Conservation (phyloP, 2,329 filamentous ascomycete species). For the Clarireedia monteithiana region DNA sequence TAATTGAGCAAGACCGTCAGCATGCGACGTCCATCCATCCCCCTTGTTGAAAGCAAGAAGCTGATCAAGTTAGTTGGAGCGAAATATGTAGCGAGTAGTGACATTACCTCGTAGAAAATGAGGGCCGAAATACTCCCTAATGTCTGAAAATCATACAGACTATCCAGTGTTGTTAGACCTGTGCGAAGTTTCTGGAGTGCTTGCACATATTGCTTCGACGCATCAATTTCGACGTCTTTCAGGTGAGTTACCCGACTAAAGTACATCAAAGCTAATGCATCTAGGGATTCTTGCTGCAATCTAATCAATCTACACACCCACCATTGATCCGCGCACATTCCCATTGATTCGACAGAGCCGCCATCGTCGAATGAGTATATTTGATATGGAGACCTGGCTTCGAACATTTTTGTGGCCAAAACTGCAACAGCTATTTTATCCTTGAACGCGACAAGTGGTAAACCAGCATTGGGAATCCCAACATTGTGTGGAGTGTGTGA, state of each 20-base stretch:
- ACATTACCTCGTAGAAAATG: constrained; percentile 10
- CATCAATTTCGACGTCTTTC: neutral
- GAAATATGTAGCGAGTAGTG: neutral
- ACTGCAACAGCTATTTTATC: constrained; percentile 9
- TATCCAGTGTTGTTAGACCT: neutral
- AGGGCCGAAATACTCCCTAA: constrained; percentile 10
- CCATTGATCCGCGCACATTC: constrained; percentile 1
- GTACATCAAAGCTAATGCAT: constrained; percentile 9
- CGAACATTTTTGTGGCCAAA: constrained; percentile 4
- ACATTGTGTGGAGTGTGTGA: neutral
- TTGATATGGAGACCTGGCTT: neutral
- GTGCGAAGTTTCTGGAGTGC: constrained; percentile 2
- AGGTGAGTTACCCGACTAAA: constrained; percentile 6
- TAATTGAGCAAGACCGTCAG: constrained; percentile 10
- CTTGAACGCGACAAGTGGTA: constrained; percentile 8
- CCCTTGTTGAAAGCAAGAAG: constrained; percentile 1
- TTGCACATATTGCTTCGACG: constrained; percentile 2
- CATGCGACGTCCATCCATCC: constrained; percentile 8
- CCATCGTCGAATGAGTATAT: neutral
- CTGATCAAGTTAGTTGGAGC: neutral
- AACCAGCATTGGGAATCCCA: neutral
- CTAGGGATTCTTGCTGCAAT: constrained; percentile 6
- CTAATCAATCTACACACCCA: constrained; percentile 5
- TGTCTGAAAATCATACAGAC: constrained; percentile 3
- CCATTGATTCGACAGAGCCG: neutral